Percentiles rank a stretch among this genome's conserved stretches.
Conservation (phyloP, 2,329 filamentous ascomycete species). For the Chaetomium sp. region DNA sequence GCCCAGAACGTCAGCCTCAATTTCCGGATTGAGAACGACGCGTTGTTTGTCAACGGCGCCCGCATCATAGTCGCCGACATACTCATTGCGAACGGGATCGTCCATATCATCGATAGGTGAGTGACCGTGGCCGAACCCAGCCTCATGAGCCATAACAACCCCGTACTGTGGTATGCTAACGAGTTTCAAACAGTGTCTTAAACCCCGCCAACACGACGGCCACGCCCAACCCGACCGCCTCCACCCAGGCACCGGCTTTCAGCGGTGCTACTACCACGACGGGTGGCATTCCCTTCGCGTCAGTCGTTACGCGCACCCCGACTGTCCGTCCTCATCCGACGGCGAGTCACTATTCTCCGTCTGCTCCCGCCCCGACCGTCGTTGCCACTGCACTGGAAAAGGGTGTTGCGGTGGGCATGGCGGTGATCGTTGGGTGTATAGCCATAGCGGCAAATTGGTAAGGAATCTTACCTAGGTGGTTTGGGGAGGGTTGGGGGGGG, state of each 20-base stretch:
- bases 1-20: constrained; percentile 53
- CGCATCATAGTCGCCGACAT: constrained; percentile 52
- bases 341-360: no score
- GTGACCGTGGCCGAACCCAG: constrained; percentile 30
- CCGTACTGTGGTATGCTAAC: neutral
- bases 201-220: constrained; percentile 56
- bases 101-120: constrained; percentile 61
- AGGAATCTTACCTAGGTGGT: no score
- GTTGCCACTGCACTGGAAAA: no score
- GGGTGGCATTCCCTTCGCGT: constrained; percentile 54
- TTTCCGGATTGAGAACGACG: constrained; percentile 46
- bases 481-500: no score
- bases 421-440: no score
- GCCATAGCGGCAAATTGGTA: no score
- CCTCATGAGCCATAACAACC: no score
- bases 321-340: no score
- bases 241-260: constrained; percentile 56
- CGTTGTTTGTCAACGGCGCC: constrained; percentile 53
- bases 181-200: constrained; percentile 48
- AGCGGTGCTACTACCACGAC: constrained; percentile 51
- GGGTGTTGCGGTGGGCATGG: no score
- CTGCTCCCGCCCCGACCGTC: no score
- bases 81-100: constrained; percentile 57
- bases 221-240: constrained; percentile 46
- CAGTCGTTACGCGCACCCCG: constrained; percentile 39